Evolutionary conservation across 2,329 filamentous ascomycete genomes (phyloP).

Genomic region (Tolypocladium ovalisporum): DNA sequence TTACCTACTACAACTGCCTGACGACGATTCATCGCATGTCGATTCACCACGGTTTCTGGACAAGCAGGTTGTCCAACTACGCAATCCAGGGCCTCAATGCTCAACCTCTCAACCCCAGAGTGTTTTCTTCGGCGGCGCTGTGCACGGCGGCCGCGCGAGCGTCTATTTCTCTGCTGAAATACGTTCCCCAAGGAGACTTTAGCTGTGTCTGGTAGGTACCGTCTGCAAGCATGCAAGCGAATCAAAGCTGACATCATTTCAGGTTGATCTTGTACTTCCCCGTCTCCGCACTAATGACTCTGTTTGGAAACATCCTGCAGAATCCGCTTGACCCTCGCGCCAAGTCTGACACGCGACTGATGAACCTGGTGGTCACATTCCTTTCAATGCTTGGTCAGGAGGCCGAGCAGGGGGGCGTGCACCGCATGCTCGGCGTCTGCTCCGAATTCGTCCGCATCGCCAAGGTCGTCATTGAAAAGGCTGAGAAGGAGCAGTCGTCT

Average conservation of each 20-base stretch:
- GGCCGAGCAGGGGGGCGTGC: conserved; percentile 80
- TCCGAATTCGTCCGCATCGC: conserved; percentile 96
- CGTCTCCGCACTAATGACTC: conserved; percentile 83
- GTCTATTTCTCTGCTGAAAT: conserved; percentile 88
- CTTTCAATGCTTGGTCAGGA: conserved; percentile 81
- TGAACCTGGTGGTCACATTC: conserved; percentile 90
- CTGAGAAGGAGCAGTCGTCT: conserved; percentile 71
- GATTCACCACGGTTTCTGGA: conserved; percentile 97
- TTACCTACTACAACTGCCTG: conserved; percentile 94
- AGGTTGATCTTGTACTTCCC: conserved; percentile 94
- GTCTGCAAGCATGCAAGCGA: not conserved
- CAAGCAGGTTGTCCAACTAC: conserved; percentile 84
- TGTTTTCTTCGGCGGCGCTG: conserved; percentile 86
- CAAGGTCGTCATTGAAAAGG: conserved; percentile 79
- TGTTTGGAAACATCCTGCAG: conserved; percentile 94
- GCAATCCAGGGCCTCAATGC: conserved; percentile 91
- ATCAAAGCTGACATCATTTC: not conserved
- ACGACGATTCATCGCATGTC: conserved; percentile 99
- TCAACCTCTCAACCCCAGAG: conserved; percentile 78
- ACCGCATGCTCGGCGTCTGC: conserved; percentile 87
- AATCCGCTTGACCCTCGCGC: conserved; percentile 86
- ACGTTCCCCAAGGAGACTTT: conserved; percentile 90
- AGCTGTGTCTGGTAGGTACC: conserved; percentile 81
- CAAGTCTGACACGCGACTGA: conserved; percentile 77
- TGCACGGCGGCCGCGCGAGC: conserved; percentile 89